These are phyloP conservation scores for Starmerella stellata DNA, from an alignment of 805 yeast species.

Conservation along the genomic window DNA sequence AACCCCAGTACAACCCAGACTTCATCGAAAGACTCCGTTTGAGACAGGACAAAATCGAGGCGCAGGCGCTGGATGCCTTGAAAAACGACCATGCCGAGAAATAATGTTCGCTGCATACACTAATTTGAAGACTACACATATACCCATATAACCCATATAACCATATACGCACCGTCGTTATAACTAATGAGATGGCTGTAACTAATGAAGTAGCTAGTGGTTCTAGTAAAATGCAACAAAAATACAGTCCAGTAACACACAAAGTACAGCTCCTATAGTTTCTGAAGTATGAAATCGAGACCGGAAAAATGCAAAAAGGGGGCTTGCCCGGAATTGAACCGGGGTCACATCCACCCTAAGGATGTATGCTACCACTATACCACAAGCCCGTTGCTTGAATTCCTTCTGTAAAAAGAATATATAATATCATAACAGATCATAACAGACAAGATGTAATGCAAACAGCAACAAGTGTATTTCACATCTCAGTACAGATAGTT, in stretches of 20 bases:
- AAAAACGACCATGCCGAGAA: background rate
- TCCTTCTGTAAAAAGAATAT: too few species aligned
- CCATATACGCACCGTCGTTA: too few species aligned
- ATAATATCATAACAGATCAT: background rate
- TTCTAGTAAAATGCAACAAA: too few species aligned
- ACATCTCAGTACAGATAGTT: too few species aligned
- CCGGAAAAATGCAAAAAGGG: background rate
- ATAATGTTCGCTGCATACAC: background rate
- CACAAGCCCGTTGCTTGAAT: slow-evolving; percentile 17
- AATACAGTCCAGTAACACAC: too few species aligned
- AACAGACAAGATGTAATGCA: too few species aligned
- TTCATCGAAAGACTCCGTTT: slow-evolving; percentile 3
- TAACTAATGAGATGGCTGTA: too few species aligned
- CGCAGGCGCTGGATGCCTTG: background rate
- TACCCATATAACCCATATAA: too few species aligned
- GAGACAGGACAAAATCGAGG: slow-evolving; percentile 2
- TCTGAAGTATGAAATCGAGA: background rate
- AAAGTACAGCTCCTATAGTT: background rate
- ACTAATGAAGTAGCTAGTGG: too few species aligned
- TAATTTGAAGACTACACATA: too few species aligned
- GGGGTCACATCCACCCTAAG: slow-evolving; percentile 18
- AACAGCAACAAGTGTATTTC: too few species aligned
- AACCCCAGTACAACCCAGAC: slow-evolving; percentile 4
- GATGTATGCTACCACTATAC: slow-evolving; percentile 18
- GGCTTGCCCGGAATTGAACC: slow-evolving; percentile 18